Evolutionary conservation across 352 stramenopile genomes (phyloP).

Genomic region (Phytopythium oedochilum): DNA sequence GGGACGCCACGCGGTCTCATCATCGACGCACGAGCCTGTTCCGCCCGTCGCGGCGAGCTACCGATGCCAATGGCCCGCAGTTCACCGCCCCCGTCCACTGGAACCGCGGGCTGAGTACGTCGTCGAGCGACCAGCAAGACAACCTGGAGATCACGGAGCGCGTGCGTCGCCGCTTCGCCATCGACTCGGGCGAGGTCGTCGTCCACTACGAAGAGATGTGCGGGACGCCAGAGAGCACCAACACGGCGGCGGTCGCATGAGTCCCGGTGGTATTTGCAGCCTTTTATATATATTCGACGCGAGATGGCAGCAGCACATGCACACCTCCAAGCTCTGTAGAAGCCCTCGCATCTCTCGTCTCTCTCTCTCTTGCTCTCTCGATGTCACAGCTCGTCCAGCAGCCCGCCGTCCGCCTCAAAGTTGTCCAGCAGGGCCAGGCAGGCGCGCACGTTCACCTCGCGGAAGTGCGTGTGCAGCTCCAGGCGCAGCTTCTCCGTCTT

Average conservation of each 20-base stretch:
- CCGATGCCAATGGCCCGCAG: not conserved
- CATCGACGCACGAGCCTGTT: not conserved
- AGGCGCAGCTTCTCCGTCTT: conserved; percentile 56
- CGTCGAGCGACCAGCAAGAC: not conserved
- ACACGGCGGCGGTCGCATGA: not conserved
- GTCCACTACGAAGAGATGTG: conserved; percentile 1
- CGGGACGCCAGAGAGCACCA: not conserved
- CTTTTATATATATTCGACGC: not conserved
- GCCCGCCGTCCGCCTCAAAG: conserved; percentile 22
- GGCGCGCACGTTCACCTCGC: conserved; percentile 60
- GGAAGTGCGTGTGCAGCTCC: conserved; percentile 62
- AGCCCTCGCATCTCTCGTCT: no score
- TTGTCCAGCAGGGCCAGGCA: conserved; percentile 66
- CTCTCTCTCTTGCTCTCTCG: no score
- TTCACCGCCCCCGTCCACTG: not conserved
- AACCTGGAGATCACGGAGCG: not conserved
- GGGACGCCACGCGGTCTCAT: not conserved
- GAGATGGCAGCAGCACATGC: no score
- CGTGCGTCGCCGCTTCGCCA: not conserved
- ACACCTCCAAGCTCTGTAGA: no score
- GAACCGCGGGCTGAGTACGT: not conserved
- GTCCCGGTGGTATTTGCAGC: not conserved
- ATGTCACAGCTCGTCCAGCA: conserved; percentile 7
- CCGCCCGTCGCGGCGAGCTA: not conserved
- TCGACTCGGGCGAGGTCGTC: not conserved